Conservation (phyloP, 164 flowering plant species). For the Berberis thunbergii region DNA sequence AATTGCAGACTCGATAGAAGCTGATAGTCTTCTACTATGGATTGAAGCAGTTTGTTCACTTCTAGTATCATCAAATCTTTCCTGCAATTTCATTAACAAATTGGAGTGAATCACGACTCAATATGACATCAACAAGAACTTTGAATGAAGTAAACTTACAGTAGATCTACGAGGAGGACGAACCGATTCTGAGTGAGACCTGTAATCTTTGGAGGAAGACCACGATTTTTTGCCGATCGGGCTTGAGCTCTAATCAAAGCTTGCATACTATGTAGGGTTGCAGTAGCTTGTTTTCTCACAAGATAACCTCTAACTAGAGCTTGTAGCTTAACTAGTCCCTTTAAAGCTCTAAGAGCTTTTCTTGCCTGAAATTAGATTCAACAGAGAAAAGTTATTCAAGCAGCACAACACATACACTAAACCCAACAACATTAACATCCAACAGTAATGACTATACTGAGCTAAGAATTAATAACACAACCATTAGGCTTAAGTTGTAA, state of each 20-base stretch:
- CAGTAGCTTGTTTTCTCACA: slow-evolving; percentile 65
- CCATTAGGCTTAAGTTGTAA: neutral
- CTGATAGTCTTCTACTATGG: slow-evolving; percentile 64
- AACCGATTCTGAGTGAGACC: slow-evolving; percentile 18
- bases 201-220: slow-evolving; percentile 10
- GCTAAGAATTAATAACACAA: neutral
- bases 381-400: neutral
- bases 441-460: too few relatives aligned
- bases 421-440: neutral
- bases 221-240: slow-evolving; percentile 32
- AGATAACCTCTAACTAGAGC: slow-evolving; percentile 72
- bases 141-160: slow-evolving; percentile 18
- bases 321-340: slow-evolving; percentile 69
- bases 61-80: slow-evolving; percentile 52
- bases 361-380: slow-evolving; percentile 42
- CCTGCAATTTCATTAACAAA: slow-evolving; percentile 23
- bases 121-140: neutral
- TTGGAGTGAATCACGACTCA: neutral
- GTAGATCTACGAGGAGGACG: slow-evolving; percentile 30
- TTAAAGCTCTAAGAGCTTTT: slow-evolving; percentile 73
- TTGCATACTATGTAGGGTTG: slow-evolving; percentile 70
- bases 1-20: slow-evolving; percentile 32
- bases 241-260: slow-evolving; percentile 75
- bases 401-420: neutral
- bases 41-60: slow-evolving; percentile 44